A percentile compares a stretch with the other conserved stretches of the same genome.
These are phyloP conservation scores for Candida albicans DNA, from an alignment of 1,139 yeast genomes.

Conservation along the genomic window DNA sequence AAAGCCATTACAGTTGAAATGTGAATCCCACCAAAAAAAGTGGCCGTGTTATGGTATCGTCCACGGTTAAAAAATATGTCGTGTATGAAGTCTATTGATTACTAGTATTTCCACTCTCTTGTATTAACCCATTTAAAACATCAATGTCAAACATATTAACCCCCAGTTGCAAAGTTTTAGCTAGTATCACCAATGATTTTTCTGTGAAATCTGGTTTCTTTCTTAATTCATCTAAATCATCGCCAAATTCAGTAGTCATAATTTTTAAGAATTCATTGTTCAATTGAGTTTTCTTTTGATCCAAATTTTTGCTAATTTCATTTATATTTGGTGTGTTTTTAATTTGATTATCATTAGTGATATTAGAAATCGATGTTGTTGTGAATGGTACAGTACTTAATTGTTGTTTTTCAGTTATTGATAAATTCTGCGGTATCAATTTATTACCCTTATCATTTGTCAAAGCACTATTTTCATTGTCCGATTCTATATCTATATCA, in stretches of 20 bases:
- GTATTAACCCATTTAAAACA: slow-evolving; percentile 45
- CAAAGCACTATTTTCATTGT: slow-evolving; percentile 29
- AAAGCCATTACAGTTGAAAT: neutral
- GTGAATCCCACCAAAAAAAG: neutral
- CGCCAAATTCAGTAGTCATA: slow-evolving; percentile 60
- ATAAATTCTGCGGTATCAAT: slow-evolving; percentile 18
- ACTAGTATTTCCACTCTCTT: slow-evolving; percentile 3
- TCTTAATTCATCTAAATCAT: slow-evolving; percentile 64
- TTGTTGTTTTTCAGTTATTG: slow-evolving; percentile 23
- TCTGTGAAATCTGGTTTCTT: slow-evolving; percentile 63
- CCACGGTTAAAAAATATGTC: neutral
- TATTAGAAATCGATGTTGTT: slow-evolving; percentile 21
- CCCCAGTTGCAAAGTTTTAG: slow-evolving; percentile 66
- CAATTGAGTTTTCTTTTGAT: slow-evolving; percentile 38
- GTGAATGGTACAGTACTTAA: slow-evolving; percentile 30
- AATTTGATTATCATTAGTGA: slow-evolving; percentile 17
- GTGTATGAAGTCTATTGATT: neutral
- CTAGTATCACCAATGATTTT: slow-evolving; percentile 60
- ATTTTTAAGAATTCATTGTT: slow-evolving; percentile 54
- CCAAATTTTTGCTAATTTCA: slow-evolving; percentile 25
- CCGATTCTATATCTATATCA: slow-evolving; percentile 39
- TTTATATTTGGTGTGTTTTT: slow-evolving; percentile 19
- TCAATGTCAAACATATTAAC: slow-evolving; percentile 66
- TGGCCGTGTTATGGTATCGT: neutral
- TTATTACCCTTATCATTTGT: slow-evolving; percentile 4